Evolutionary conservation across 2,329 filamentous ascomycete species (phyloP).

Genomic region (Blastomyces parvus): DNA sequence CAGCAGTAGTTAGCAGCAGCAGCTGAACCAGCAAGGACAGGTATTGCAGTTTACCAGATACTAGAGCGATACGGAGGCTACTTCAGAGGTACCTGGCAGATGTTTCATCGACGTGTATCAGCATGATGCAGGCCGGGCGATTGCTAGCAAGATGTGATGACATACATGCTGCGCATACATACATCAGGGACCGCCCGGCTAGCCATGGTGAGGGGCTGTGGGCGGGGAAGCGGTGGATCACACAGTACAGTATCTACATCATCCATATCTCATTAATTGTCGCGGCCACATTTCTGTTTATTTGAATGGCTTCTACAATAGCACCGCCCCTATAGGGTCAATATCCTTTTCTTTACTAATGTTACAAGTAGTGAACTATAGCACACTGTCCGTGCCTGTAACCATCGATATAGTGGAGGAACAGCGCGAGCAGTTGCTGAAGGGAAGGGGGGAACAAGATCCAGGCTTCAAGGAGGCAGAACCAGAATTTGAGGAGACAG

Average conservation of each 20-base stretch:
- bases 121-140: neutral
- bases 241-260: too few relatives aligned
- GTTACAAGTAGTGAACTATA: too few relatives aligned
- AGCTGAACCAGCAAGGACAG: neutral
- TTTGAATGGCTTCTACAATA: too few relatives aligned
- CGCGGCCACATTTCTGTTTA: too few relatives aligned
- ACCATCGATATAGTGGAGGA: neutral
- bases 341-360: too few relatives aligned
- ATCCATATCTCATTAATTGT: too few relatives aligned
- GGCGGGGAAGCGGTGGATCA: too few relatives aligned
- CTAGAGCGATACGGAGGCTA: neutral
- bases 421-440: neutral
- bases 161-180: neutral
- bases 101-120: neutral
- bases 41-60: neutral
- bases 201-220: neutral
- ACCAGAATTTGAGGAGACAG: neutral
- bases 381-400: too few relatives aligned
- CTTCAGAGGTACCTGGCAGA: neutral
- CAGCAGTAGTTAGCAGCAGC: neutral
- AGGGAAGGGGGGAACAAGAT: neutral
- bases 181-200: neutral
- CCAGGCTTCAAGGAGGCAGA: neutral
- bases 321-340: too few relatives aligned
- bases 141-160: neutral